These are phyloP conservation scores for Acacia acuminata DNA, from an alignment of 306 rosid genomes.

Conservation along the genomic window DNA sequence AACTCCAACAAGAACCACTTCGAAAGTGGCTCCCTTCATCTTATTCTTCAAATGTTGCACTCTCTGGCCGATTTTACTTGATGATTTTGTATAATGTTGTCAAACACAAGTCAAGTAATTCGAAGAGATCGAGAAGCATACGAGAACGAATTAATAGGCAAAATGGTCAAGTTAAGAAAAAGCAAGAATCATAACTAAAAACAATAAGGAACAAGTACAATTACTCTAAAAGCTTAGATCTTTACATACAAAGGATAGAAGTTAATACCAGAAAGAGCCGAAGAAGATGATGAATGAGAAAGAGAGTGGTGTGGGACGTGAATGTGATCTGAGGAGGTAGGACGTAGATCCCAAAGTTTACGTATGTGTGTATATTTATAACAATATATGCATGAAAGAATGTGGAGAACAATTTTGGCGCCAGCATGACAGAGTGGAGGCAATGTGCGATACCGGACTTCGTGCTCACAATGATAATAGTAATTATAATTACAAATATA, in stretches of 20 bases:
- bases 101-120: background rate
- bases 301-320: background rate
- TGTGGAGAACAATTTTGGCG: background rate
- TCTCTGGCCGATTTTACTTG: slow-evolving; percentile 7
- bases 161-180: background rate
- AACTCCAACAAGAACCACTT: slow-evolving; percentile 39
- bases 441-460: slow-evolving; percentile 1
- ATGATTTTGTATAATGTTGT: background rate
- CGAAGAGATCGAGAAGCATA: background rate
- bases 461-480: background rate
- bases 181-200: background rate
- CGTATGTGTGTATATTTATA: background rate
- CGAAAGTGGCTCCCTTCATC: slow-evolving; percentile 51
- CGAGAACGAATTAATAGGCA: background rate
- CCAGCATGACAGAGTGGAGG: slow-evolving; percentile 25
- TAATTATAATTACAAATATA: too few species aligned
- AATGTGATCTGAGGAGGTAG: background rate
- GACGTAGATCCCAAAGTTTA: background rate
- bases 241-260: background rate
- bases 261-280: background rate
- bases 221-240: background rate
- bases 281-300: slow-evolving; percentile 12
- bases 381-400: background rate
- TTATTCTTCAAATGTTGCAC: background rate
- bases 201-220: too few species aligned